Evolutionary conservation across 2,329 filamentous ascomycete genomes (phyloP).

Genomic region (Cercospora sesami): DNA sequence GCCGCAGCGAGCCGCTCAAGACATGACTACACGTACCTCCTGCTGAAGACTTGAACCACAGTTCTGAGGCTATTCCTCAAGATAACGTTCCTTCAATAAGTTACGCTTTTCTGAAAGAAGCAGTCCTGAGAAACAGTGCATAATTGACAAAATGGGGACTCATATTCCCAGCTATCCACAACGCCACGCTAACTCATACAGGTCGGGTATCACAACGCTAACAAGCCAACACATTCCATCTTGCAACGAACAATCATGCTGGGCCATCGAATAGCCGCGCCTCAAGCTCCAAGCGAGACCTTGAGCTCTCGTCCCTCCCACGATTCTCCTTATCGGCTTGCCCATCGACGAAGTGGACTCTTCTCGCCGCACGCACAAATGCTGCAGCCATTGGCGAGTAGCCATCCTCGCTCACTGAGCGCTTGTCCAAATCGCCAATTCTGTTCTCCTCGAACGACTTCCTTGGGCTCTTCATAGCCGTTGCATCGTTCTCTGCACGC

Average conservation of each 20-base stretch:
- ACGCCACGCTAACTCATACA: not conserved
- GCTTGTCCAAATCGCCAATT: not conserved
- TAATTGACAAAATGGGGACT: not conserved
- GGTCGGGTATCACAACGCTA: not conserved
- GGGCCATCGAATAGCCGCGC: constrained; percentile 14
- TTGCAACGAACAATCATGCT: not conserved
- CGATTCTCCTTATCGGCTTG: not conserved
- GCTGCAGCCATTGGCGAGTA: constrained; percentile 20
- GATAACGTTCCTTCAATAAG: no score
- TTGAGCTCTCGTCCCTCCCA: not conserved
- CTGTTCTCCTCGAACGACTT: not conserved
- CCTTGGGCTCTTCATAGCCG: not conserved
- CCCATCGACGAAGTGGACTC: not conserved
- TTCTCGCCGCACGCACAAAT: constrained; percentile 12
- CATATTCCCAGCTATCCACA: not conserved
- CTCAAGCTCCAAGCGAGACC: constrained; percentile 4
- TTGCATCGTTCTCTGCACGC: not conserved
- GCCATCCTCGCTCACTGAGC: constrained; percentile 3
- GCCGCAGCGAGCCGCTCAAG: no score
- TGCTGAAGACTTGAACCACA: no score
- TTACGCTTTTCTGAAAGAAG: no score
- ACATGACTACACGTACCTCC: no score
- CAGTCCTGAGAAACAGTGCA: no score
- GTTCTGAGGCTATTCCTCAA: no score
- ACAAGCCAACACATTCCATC: not conserved